These are phyloP conservation scores for Pluteus cervinus DNA, from an alignment of 768 basidiomycete genomes.

Conservation along the genomic window DNA sequence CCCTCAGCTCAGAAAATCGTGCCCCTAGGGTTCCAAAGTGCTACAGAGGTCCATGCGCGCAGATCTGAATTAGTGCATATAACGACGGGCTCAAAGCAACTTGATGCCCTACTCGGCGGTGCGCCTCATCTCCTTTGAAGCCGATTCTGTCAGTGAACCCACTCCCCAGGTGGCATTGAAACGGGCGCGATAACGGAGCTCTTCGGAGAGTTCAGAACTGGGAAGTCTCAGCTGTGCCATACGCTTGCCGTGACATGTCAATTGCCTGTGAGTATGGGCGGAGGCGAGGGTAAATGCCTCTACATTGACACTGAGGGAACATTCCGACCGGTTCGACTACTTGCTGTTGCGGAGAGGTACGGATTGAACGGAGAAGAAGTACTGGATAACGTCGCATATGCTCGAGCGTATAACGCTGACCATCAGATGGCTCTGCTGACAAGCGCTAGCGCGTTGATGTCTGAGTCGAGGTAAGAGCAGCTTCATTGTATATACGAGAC, in stretches of 20 bases:
- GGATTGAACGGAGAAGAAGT: conserved; percentile 99
- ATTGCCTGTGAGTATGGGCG: conserved; percentile 95
- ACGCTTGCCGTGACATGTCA: conserved; percentile 98
- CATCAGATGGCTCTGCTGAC: conserved; percentile 89
- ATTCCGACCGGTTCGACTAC: conserved; percentile 91
- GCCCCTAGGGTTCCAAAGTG: conserved; percentile 96
- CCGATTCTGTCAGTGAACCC: conserved; percentile 6
- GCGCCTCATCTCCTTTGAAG: conserved; percentile 10
- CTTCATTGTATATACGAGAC: too few species aligned
- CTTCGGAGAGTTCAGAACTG: conserved; percentile 97
- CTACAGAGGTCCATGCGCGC: conserved; percentile 94
- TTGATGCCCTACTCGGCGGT: conserved; percentile 95
- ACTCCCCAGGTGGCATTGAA: conserved; percentile 80
- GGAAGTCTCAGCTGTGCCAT: conserved; percentile 97
- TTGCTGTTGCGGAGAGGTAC: conserved; percentile 92
- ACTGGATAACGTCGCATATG: conserved; percentile 97
- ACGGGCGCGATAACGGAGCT: conserved; percentile 98
- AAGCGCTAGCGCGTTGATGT: conserved; percentile 97
- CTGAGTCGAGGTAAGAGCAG: conserved; percentile 93
- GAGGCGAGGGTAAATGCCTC: conserved; percentile 97
- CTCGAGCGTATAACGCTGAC: conserved; percentile 97
- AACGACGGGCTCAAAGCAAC: conserved; percentile 92
- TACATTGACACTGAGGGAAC: conserved; percentile 99
- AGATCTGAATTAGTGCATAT: conserved; percentile 94
- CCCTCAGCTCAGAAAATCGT: conserved; percentile 86